Evolutionary conservation across 768 basidiomycete genomes (phyloP).

Genomic region (Cystofilobasidium bisporidii): DNA sequence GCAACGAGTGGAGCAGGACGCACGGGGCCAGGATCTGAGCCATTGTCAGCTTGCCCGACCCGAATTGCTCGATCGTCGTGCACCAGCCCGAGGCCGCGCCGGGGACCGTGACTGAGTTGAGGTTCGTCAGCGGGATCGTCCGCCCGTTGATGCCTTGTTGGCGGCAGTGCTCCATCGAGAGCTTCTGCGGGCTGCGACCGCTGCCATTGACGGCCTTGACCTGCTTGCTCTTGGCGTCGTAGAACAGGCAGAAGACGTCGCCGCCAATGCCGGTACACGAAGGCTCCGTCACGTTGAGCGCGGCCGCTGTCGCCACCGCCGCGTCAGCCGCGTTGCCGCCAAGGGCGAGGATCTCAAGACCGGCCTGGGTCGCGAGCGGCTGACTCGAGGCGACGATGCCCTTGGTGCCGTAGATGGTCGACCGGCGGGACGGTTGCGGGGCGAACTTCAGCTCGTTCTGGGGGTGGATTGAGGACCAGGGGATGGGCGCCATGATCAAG

Average conservation of each 20-base stretch:
- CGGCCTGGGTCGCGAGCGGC: slow-evolving; percentile 81
- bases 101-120: slow-evolving; percentile 37
- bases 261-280: slow-evolving; percentile 64
- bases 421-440: neutral
- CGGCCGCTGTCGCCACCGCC: slow-evolving; percentile 85
- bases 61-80: slow-evolving; percentile 73
- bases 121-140: slow-evolving; percentile 54
- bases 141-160: slow-evolving; percentile 57
- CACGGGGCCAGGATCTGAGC: slow-evolving; percentile 66
- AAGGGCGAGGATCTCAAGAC: slow-evolving; percentile 77
- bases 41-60: slow-evolving; percentile 58
- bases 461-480: neutral
- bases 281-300: slow-evolving; percentile 80
- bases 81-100: slow-evolving; percentile 94
- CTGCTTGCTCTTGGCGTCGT: slow-evolving; percentile 66
- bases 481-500: neutral
- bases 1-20: neutral
- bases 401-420: slow-evolving; percentile 49
- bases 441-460: neutral
- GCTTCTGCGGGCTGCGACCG: slow-evolving; percentile 69
- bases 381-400: slow-evolving; percentile 83
- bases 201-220: slow-evolving; percentile 86
- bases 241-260: slow-evolving; percentile 72
- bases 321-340: slow-evolving; percentile 99
- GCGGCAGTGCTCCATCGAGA: slow-evolving; percentile 64